Evolutionary conservation across 305 asterid genomes (phyloP).

Genomic region (Fraxinus xanthoxyloides): DNA sequence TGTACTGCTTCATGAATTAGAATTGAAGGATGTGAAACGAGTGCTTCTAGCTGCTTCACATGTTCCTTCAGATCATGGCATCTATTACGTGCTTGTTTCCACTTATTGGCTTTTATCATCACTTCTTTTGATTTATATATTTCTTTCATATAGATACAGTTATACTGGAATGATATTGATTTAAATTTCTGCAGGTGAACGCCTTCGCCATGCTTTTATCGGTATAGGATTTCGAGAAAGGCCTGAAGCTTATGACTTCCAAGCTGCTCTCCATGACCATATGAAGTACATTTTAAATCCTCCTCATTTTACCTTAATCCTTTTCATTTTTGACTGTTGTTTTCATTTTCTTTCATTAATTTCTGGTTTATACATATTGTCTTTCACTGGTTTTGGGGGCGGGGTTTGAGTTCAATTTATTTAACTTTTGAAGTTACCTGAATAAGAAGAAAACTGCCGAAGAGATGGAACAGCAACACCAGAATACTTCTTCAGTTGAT

Average conservation of each 20-base stretch:
- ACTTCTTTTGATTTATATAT: not conserved
- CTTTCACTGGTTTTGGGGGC: not conserved
- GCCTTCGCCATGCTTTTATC: slow-evolving; percentile 95
- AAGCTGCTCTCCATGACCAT: slow-evolving; percentile 97
- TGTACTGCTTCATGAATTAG: not conserved
- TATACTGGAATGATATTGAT: not conserved
- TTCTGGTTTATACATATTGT: not conserved
- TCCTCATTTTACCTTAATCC: slow-evolving; percentile 1
- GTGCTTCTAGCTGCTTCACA: not conserved
- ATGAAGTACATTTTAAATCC: slow-evolving; percentile 59
- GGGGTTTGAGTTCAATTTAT: not conserved
- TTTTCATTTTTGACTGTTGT: not conserved
- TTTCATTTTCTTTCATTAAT: not conserved
- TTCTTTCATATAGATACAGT: not conserved
- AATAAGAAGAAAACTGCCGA: slow-evolving; percentile 92
- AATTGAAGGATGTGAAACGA: not conserved
- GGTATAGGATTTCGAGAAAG: slow-evolving; percentile 98
- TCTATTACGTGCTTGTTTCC: not conserved
- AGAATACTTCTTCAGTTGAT: slow-evolving; percentile 71
- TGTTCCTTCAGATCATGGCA: slow-evolving; percentile 7
- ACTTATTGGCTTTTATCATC: not conserved
- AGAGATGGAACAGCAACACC: slow-evolving; percentile 95
- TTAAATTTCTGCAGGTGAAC: slow-evolving; percentile 57
- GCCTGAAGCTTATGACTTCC: slow-evolving; percentile 93
- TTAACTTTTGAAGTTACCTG: slow-evolving; percentile 57